These are phyloP conservation scores for Aspergillus sp. DNA, from an alignment of 2,329 filamentous ascomycete species.

Conservation along the genomic window DNA sequence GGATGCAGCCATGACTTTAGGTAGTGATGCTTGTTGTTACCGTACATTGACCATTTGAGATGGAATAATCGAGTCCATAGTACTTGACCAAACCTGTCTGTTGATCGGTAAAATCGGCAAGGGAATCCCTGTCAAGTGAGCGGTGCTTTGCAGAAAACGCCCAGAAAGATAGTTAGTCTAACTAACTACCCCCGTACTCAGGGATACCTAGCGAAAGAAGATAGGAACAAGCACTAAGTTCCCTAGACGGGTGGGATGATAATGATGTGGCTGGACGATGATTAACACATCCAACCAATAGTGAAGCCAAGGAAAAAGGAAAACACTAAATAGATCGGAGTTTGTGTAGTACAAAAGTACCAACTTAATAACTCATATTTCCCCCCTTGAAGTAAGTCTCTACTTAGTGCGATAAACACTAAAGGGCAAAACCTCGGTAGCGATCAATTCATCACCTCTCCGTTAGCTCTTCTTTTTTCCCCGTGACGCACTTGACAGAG, in stretches of 20 bases:
- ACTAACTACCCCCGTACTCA: neutral
- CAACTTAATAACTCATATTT: no score
- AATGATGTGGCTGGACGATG: slow-evolving; percentile 6
- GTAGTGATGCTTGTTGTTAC: slow-evolving; percentile 2
- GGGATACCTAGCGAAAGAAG: neutral
- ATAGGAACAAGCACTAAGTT: neutral
- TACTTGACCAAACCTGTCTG: neutral
- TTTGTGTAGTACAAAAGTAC: no score
- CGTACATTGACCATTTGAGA: slow-evolving; percentile 17
- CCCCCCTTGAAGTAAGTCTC: no score
- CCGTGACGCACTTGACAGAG: neutral
- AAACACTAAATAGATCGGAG: neutral
- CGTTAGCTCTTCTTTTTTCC: neutral
- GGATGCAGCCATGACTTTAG: slow-evolving; percentile 18
- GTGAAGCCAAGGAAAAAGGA: slow-evolving; percentile 11
- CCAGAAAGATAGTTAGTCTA: neutral
- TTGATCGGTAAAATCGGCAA: neutral
- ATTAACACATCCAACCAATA: neutral
- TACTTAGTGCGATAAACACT: neutral
- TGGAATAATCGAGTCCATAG: slow-evolving; percentile 4
- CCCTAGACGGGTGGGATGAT: neutral
- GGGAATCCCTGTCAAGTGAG: neutral
- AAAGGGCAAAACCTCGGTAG: neutral
- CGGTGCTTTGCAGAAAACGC: neutral
- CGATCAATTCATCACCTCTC: neutral